These are phyloP conservation scores for Trichoderma pleuroti DNA, from an alignment of 2,329 filamentous ascomycete genomes.

Conservation along the genomic window DNA sequence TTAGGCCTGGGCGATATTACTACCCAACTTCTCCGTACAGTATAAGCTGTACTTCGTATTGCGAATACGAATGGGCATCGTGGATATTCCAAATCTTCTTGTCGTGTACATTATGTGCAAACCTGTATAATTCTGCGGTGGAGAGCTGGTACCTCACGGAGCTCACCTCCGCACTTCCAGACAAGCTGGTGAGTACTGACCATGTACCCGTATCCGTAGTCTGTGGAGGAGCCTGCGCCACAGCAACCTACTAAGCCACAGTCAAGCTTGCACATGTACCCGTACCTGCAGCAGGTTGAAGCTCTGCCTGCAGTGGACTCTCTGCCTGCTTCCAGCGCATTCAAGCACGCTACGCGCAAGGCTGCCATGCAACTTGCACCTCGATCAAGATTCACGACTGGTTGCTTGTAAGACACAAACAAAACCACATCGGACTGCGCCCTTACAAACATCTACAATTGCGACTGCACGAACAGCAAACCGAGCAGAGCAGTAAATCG, in stretches of 20 bases:
- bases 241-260: not conserved
- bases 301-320: constrained; percentile 2
- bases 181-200: not conserved
- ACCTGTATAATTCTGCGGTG: not conserved
- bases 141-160: not conserved
- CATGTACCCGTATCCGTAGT: not conserved
- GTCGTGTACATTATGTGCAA: not conserved
- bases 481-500: not conserved
- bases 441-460: not conserved
- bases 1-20: constrained; percentile 9
- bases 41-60: not conserved
- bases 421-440: not conserved
- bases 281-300: constrained; percentile 7
- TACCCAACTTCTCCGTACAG: not conserved
- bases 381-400: constrained; percentile 5
- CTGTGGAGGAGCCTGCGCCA: not conserved
- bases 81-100: not conserved
- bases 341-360: not conserved
- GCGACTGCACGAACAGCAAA: not conserved
- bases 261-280: not conserved
- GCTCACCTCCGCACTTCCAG: not conserved
- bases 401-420: constrained; percentile 1
- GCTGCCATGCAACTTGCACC: constrained; percentile 7
- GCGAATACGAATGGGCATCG: not conserved
- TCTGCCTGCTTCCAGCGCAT: constrained; percentile 7